phyloP scores from a whole-genome alignment of 1,284 basidiomycete genomes.

The Ceratobasidium sp. region DNA sequence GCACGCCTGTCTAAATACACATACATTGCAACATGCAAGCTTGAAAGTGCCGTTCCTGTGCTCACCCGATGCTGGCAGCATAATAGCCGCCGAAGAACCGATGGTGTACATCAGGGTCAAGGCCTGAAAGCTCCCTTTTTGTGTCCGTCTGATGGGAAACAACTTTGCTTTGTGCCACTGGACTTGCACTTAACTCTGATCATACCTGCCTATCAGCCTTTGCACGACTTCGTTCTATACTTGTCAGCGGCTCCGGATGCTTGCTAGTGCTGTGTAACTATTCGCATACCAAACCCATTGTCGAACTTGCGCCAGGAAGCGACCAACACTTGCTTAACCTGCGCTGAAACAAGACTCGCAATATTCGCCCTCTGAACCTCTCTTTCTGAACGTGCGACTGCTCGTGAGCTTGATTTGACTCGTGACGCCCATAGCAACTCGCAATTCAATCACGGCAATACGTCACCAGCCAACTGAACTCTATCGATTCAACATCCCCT shows the following conservation, averaged over 20 bases:
- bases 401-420: too few species aligned
- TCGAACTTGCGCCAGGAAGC: not conserved
- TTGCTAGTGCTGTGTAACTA: not conserved
- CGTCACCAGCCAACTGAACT: not conserved
- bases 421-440: not conserved
- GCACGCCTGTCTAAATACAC: not conserved
- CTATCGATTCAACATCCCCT: not conserved
- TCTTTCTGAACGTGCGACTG: too few species aligned
- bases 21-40: not conserved
- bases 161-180: constrained; percentile 35
- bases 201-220: not conserved
- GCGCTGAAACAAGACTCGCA: constrained; percentile 3
- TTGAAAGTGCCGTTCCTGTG: not conserved
- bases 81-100: constrained; percentile 2
- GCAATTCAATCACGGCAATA: not conserved
- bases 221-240: not conserved
- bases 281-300: not conserved
- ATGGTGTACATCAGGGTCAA: constrained; percentile 35
- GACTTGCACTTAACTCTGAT: constrained; percentile 14
- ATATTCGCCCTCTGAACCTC: not conserved
- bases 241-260: not conserved
- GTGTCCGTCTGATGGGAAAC: constrained; percentile 37
- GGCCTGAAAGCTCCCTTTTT: constrained; percentile 37
- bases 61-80: not conserved
- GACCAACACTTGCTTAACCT: not conserved